Base-by-base conservation (phyloP, 2,329 filamentous ascomycete species). In the Fusarium secorum region DNA sequence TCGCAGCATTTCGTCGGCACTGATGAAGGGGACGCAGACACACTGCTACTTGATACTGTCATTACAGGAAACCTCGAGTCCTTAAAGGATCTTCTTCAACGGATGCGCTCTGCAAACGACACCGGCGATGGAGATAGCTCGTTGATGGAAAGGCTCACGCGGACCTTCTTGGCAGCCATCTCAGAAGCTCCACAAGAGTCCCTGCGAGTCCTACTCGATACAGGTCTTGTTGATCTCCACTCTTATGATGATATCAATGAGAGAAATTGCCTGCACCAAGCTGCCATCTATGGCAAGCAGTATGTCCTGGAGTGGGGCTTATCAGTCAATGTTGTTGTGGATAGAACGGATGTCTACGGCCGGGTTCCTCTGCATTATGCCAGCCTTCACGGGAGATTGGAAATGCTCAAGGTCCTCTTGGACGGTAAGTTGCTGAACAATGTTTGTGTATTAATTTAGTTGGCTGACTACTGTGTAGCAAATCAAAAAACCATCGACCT, bases 241-340 rank as follows among this genome's bases (percentile, higher is more conserved):
- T 96, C 94, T 1, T 94, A 97, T 75, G 96, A 99, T 78, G 95
- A 98, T 76, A 98, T 99, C 80, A 99, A 98, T 76, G 95, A 98
- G 82, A 89, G 96, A 42, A 99, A 98, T 76, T 97, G 95, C 77
- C 85, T 99, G 49, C 96, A 99, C 76, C 96, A 98, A 81, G 93
- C 96, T n/a, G 92, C 95, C 2, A 98, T 98, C 56, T 97, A 97
- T 67, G 95, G 95, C 24, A 95, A 95, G 76, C 83, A 88, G 14
- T 91, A 93, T 73, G 92, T 98, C 33, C 84, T 98, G 64, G 84
- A 88, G 54, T 90, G 92, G 71, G 95, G 92, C 7, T 84, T 99
- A n/a, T 84, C 87, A 3, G 89, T 88, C 48, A 89, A 88, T 8
- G 94, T 98, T 36, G 90, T 95, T 68, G 90, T 94, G 28, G 90